These are phyloP conservation scores for Amylocystis lapponica DNA, from an alignment of 768 basidiomycete genomes.

Conservation along the genomic window DNA sequence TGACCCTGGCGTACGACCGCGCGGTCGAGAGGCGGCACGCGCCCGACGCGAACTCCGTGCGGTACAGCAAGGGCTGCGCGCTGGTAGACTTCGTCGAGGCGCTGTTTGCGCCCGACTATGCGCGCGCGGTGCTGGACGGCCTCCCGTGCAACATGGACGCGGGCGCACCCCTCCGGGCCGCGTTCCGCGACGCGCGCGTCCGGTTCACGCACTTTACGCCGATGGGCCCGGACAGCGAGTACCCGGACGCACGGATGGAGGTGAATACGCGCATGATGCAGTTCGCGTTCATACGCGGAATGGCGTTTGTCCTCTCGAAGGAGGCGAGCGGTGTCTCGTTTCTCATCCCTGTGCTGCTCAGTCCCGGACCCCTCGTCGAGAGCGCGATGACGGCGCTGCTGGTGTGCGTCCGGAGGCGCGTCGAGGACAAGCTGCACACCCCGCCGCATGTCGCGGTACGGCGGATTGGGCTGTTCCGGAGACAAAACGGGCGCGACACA, in stretches of 20 bases:
- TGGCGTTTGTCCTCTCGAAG: constrained; percentile 16
- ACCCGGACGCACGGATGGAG: constrained; percentile 12
- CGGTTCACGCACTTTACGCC: constrained; percentile 29
- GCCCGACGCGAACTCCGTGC: neutral
- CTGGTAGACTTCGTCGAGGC: constrained; percentile 17
- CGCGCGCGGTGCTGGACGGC: constrained; percentile 13
- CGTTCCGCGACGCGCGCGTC: constrained; percentile 21
- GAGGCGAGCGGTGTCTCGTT: constrained; percentile 20
- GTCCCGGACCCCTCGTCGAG: constrained; percentile 3
- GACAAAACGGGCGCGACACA: constrained; percentile 27
- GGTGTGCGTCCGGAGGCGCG: constrained; percentile 18
- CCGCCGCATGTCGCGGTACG: constrained; percentile 56
- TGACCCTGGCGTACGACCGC: constrained; percentile 20
- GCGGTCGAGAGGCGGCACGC: constrained; percentile 11
- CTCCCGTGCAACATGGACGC: constrained; percentile 18
- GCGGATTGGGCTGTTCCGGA: constrained; percentile 68
- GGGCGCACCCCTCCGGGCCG: constrained; percentile 6
- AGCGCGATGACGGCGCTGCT: constrained; percentile 14
- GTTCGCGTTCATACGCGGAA: constrained; percentile 27
- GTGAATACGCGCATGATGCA: constrained; percentile 14
- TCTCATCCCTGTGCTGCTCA: constrained; percentile 35
- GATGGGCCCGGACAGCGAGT: too few relatives aligned
- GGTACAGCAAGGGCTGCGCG: constrained; percentile 16
- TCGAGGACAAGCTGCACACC: constrained; percentile 18
- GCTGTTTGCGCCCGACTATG: constrained; percentile 13